phyloP scores from a whole-genome alignment of 2,329 filamentous ascomycete genomes.

The Diaporthe amygdali region DNA sequence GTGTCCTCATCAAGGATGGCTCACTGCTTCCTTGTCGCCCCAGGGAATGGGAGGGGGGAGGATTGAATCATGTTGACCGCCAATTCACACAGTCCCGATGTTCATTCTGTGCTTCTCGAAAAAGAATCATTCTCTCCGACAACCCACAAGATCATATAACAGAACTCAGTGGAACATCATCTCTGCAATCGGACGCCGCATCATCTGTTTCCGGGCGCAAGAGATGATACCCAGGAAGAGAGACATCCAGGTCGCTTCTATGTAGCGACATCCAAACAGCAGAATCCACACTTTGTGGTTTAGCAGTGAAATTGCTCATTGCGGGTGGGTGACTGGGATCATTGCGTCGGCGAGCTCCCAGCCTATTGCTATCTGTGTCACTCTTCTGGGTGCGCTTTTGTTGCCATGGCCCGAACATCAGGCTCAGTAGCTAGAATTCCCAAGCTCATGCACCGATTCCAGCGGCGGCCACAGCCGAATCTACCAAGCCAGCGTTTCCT shows the following conservation, averaged over 20 bases:
- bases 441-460: not conserved
- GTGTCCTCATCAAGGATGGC: too few species aligned
- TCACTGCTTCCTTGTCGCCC: too few species aligned
- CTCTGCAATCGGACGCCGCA: not conserved
- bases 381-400: not conserved
- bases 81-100: not conserved
- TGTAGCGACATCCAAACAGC: not conserved
- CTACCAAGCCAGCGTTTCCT: not conserved
- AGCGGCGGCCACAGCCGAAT: too few species aligned
- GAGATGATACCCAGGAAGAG: not conserved
- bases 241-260: not conserved
- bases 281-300: not conserved
- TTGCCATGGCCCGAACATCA: not conserved
- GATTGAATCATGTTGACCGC: not conserved
- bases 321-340: not conserved
- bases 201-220: not conserved
- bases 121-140: not conserved
- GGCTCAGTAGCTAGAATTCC: not conserved
- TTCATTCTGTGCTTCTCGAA: not conserved
- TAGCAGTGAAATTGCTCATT: not conserved
- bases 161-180: not conserved
- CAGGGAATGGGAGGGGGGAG: too few species aligned
- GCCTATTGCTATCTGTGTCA: not conserved
- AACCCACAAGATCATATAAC: not conserved
- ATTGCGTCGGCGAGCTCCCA: not conserved